Evolutionary conservation across 495 filamentous ascomycete species (phyloP).

Genomic region (Talaromyces stipitatus): DNA sequence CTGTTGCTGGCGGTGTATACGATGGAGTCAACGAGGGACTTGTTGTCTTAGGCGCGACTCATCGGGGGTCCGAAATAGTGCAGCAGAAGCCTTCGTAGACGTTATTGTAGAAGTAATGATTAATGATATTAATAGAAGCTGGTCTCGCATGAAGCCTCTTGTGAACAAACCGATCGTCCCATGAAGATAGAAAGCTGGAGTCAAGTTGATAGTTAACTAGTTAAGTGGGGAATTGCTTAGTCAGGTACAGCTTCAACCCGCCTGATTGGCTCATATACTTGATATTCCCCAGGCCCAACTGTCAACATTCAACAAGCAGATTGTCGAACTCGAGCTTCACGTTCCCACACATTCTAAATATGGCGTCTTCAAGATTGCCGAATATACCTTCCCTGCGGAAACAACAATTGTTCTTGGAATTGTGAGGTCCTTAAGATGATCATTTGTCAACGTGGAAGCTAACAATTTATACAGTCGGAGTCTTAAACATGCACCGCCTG

Average conservation of each 20-base stretch:
- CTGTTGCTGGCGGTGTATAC: constrained; percentile 53
- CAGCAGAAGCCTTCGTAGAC: not conserved
- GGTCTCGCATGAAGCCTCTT: too few species aligned
- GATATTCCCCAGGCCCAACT: not conserved
- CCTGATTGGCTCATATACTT: not conserved
- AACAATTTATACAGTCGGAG: constrained; percentile 51
- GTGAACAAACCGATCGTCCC: too few species aligned
- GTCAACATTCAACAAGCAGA: not conserved
- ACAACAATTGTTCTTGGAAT: constrained; percentile 70
- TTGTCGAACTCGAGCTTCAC: not conserved
- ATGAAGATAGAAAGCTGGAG: too few species aligned
- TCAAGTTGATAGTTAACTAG: too few species aligned
- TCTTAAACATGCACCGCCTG: constrained; percentile 70
- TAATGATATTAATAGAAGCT: not conserved
- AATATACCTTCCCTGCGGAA: constrained; percentile 40
- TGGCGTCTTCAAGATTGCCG: constrained; percentile 36
- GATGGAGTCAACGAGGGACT: constrained; percentile 59
- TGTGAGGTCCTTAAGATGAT: constrained; percentile 37
- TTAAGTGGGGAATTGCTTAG: not conserved
- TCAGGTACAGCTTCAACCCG: not conserved
- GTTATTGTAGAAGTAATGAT: not conserved
- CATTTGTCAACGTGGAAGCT: not conserved
- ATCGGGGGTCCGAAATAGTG: constrained; percentile 18
- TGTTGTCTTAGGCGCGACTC: constrained; percentile 32
- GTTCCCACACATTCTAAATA: constrained; percentile 7